Conservation (phyloP, 805 yeast species). For the Vanderwaltozyma yarrowii region DNA sequence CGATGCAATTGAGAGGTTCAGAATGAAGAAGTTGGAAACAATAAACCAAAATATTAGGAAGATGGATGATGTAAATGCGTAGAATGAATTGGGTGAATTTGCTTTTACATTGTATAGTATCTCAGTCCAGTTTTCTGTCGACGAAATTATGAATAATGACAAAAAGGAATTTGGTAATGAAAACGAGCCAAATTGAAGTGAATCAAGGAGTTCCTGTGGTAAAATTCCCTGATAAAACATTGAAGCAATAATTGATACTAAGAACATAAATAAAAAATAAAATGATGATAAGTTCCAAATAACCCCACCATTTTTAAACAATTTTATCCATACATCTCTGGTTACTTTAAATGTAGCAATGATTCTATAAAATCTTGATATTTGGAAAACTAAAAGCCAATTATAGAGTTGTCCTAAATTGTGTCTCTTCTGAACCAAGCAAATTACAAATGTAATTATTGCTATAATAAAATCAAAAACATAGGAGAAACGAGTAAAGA, state of each 20-base stretch:
- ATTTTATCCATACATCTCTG: background rate
- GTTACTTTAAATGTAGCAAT: background rate
- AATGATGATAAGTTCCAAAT: background rate
- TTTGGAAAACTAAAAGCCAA: background rate
- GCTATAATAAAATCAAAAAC: background rate
- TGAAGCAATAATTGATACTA: background rate
- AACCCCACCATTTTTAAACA: background rate
- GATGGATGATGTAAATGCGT: background rate
- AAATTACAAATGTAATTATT: background rate
- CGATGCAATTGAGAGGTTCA: constrained; percentile 1
- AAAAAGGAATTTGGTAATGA: background rate
- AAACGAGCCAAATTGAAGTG: background rate
- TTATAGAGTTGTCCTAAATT: constrained; percentile 1
- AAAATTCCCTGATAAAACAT: background rate
- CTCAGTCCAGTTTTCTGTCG: constrained; percentile 3
- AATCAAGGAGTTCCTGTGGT: background rate
- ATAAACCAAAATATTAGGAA: background rate
- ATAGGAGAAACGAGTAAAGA: background rate
- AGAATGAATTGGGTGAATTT: background rate
- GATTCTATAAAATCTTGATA: background rate
- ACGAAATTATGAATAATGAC: background rate
- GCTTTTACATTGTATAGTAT: constrained; percentile 1
- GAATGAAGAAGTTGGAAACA: background rate
- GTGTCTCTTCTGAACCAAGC: background rate
- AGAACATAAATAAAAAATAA: background rate